Conservation (phyloP, 2,329 filamentous ascomycete genomes). For the Pseudocercospora eumusae region DNA sequence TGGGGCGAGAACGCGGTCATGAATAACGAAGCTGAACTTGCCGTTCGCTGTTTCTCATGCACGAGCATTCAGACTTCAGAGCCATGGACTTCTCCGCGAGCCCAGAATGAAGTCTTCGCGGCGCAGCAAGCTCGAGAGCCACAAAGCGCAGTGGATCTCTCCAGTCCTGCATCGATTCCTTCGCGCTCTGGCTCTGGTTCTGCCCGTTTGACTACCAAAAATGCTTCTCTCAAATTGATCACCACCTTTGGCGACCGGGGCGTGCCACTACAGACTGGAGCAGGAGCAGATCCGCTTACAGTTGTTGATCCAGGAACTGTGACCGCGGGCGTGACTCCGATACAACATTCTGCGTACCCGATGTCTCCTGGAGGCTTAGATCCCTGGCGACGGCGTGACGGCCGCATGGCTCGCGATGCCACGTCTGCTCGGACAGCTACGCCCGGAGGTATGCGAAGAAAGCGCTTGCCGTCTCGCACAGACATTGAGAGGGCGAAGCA, state of each 20-base stretch:
- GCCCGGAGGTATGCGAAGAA: constrained; percentile 56
- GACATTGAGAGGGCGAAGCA: constrained; percentile 49
- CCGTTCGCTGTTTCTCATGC: constrained; percentile 90
- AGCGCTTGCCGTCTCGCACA: constrained; percentile 67
- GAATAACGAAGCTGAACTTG: constrained; percentile 83
- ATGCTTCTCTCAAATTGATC: constrained; percentile 83
- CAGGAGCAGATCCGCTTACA: constrained; percentile 13
- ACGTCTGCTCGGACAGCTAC: constrained; percentile 59
- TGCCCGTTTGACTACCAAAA: constrained; percentile 67
- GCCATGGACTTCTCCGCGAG: constrained; percentile 83
- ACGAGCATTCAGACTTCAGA: constrained; percentile 81
- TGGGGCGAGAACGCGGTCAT: constrained; percentile 93
- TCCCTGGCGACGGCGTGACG: constrained; percentile 40
- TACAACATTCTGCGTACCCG: constrained; percentile 63
- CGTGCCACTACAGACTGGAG: constrained; percentile 58
- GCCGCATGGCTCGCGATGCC: constrained; percentile 44
- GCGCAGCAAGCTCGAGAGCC: constrained; percentile 53
- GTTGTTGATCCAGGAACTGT: constrained; percentile 40
- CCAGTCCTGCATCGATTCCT: constrained; percentile 75
- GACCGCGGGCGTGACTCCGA: constrained; percentile 78
- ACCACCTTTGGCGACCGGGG: constrained; percentile 75
- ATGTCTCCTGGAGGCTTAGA: constrained; percentile 63
- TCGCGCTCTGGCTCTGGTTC: constrained; percentile 49
- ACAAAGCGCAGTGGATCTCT: constrained; percentile 54
- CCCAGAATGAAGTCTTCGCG: constrained; percentile 60